Base-by-base conservation (phyloP, 2,329 filamentous ascomycete genomes). In the Aspergillus ibericus region DNA sequence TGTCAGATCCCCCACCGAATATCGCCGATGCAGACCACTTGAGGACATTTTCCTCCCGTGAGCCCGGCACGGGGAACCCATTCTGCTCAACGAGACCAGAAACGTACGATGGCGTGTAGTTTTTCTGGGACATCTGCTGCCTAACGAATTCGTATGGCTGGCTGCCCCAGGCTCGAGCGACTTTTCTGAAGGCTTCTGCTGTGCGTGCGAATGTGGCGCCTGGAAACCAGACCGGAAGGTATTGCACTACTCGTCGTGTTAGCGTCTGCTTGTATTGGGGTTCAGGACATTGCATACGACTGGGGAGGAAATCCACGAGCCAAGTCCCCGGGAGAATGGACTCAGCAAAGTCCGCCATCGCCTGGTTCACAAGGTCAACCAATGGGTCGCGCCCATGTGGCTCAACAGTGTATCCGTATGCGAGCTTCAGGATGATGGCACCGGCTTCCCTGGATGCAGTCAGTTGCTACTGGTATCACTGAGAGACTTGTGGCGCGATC, bases 341-440 rank as follows among this genome's bases (percentile, higher is more conserved):
- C 3, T 16, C 64, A 1, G 73, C 67, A 53, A 83, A 80, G 5
- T 78, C 58, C 0, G 68, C 68, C 64, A 83, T 72, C 1, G 75
- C 73, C 22, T 72, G 60, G 2, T 74, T 73, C 0, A 75, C 74
- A 9, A 82, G 58, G 25, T 78, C 70, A 3, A 83, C 73, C 1
- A 83, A 67, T 4, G 77, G 77, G 56, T 83, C 81, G 12, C 57
- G 53, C 1, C 64, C 64, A 10, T 76, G 69, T 1, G 72, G 63
- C 34, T 78, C 76, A 20, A 75, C 69, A 0, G 70, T 80, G 59
- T 83, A 83, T 5, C 80, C 80, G 63, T 81, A 81, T 4, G 70
- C 66, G n/a, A 78, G 73, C 40, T 78, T 77, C n/a, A 81, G 60
- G 25, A 81, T 78, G 12, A 79, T 63, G 0, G 72, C 72, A 0